Base-by-base conservation (phyloP, 2,329 filamentous ascomycete species). In the Tolypocladium sp. region DNA sequence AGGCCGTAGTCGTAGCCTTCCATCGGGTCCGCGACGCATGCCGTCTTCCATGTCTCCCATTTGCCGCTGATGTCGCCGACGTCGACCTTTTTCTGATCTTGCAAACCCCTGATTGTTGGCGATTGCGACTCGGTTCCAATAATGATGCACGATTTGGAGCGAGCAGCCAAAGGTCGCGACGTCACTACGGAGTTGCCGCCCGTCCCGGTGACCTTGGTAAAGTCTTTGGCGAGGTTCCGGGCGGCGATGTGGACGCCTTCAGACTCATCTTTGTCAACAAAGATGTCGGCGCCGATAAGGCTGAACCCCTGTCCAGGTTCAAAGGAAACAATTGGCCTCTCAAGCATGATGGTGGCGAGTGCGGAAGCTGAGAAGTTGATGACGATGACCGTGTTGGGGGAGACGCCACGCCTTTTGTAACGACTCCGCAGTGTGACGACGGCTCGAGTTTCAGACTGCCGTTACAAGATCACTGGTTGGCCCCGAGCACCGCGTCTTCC, bases 1-100 rank as follows among this genome's bases (percentile, higher is more conserved):
- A 86, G 68, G 0, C 81, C 81, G 54, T 75, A 69, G 1, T 73
- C 66, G 9, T 67, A 66, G 15, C 68, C 68, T 1, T 77, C 71
- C 25, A 79, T 66, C 2, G 82, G 82, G 33, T 78, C 70, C 6
- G 77, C 64, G 0, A 85, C 74, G 1, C 82, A 63, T 0, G 72
- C 67, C 22, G 79, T 82, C 17, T 76, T 70, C 66, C 80, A 84
- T 1, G 81, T 76, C 63, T 86, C 82, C 82, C 82, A 85, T 63
- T 80, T 77, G 0, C 81, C 81, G 2, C 59, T 51, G 37, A 71
- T 64, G 22, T 54, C 60, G 9, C 63, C 59, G 1, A 61, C 27
- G 17, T 69, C 64, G 40, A 71, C 57, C 35, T 65, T 68, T 15
- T 60, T 61, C 6, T 56, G 59, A 1, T 60, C 51, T 20, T 60